These are phyloP conservation scores for Ilex paraguariensis DNA, from an alignment of 305 asterid species.

Conservation along the genomic window DNA sequence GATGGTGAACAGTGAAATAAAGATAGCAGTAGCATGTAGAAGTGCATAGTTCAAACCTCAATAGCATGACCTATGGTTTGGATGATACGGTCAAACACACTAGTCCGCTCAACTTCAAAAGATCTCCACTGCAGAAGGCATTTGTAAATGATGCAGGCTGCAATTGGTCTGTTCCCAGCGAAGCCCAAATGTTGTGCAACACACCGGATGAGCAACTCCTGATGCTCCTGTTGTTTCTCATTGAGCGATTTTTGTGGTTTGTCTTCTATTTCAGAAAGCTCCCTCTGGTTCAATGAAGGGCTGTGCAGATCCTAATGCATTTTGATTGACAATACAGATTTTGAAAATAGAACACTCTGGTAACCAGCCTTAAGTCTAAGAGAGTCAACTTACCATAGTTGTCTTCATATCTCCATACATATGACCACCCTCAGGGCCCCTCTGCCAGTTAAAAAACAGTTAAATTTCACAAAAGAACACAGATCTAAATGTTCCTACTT, in stretches of 20 bases:
- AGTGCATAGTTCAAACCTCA: conserved; percentile 43
- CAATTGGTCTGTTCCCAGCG: conserved; percentile 78
- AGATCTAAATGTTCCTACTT: conserved; percentile 7
- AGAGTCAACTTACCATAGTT: conserved; percentile 50
- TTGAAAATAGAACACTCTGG: conserved; percentile 11
- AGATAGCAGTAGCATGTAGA: conserved; percentile 12
- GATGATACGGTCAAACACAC: conserved; percentile 57
- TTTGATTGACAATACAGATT: conserved; percentile 9
- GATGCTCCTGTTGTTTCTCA: conserved; percentile 87
- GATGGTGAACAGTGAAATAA: conserved; percentile 9
- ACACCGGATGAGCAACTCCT: conserved; percentile 83
- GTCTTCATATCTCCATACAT: conserved; percentile 54
- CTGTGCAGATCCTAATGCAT: conserved; percentile 77
- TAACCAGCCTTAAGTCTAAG: conserved; percentile 12
- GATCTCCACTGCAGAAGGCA: conserved; percentile 98
- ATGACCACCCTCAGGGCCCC: conserved; percentile 59
- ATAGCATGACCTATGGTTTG: conserved; percentile 61
- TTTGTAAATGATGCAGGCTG: conserved; percentile 88
- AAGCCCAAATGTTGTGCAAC: conserved; percentile 81
- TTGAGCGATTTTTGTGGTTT: conserved; percentile 89
- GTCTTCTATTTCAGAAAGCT: conserved; percentile 68
- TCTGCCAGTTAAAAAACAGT: conserved; percentile 45
- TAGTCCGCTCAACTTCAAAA: conserved; percentile 79
- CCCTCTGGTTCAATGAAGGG: conserved; percentile 53
- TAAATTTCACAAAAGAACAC: conserved; percentile 22